Base-by-base conservation (phyloP, 352 stramenopile genomes). In the Pythium coloratum region DNA sequence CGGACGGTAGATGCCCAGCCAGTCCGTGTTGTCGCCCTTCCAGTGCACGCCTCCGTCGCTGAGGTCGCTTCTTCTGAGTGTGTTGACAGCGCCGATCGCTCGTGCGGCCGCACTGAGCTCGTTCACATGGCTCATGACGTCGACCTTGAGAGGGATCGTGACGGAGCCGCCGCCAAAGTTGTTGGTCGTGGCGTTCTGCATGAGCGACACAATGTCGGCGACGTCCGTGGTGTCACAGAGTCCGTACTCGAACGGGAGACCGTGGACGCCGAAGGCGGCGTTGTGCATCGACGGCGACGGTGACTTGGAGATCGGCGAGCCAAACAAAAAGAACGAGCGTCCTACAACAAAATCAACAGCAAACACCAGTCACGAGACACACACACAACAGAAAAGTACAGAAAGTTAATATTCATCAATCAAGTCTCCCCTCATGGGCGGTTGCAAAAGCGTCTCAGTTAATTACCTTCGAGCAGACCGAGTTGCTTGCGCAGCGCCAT, bases 11-110 rank as follows among this genome's bases (percentile, higher is more conserved):
- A 99, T 99, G 49, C 97, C 97, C 42, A 97, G 84, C 97, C 97
- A 99, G 82, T 99, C 97, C 10, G 97, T 99, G 81, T 99, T 99
- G 75, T 99, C 95, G 1, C 97, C 97, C 66, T 76, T 82, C 83
- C 78, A 88, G 65, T 77, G 75, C 58, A 77, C 54, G 26, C 62
- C 56, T n/a, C 18, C 69, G 7, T 72, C 78, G 13, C 72, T 71
- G n/a, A 72, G 69, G 70, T 89, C 81, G 47, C 81, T 55, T 57
- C 88, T 79, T 18, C 98, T 82, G 30, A 99, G 76, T 12, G 97
- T 99, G 82, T 99, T 99, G 40, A 99, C 96, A 42, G 97, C 98
- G n/a, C 97, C 97, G 71, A 99, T 99, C n/a, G 81, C 80, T 47
- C 81, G 77, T 0, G 96, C 97, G n/a, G 96, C 91, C 53, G 95